These are phyloP conservation scores for Annulohypoxylon maeteangense DNA, from an alignment of 495 filamentous ascomycete genomes.

Conservation along the genomic window DNA sequence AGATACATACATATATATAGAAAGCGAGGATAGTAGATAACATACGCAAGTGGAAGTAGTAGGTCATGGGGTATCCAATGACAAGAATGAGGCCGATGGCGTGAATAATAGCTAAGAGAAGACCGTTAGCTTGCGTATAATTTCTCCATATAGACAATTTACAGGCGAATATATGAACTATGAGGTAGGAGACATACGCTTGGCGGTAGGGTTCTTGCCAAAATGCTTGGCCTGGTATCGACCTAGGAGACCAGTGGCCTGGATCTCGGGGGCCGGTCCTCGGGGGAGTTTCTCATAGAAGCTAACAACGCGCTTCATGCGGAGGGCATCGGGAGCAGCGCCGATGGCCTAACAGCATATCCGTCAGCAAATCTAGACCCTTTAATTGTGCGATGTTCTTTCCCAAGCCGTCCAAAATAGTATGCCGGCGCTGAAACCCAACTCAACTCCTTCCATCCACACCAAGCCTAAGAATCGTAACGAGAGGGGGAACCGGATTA, in stretches of 20 bases:
- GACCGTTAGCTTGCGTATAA: slow-evolving; percentile 38
- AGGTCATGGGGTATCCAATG: slow-evolving; percentile 93
- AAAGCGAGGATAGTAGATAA: slow-evolving; percentile 23
- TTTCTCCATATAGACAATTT: background rate
- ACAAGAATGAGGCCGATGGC: slow-evolving; percentile 77
- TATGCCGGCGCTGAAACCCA: slow-evolving; percentile 3
- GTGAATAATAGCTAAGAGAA: slow-evolving; percentile 79
- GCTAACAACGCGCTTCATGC: slow-evolving; percentile 94
- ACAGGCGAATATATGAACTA: background rate
- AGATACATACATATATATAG: background rate
- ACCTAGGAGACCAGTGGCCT: slow-evolving; percentile 80
- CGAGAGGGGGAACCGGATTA: slow-evolving; percentile 3
- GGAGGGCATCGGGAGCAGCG: slow-evolving; percentile 89
- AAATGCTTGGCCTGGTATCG: slow-evolving; percentile 96
- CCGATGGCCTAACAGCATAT: slow-evolving; percentile 76
- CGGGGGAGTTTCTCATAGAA: slow-evolving; percentile 98
- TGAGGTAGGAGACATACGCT: slow-evolving; percentile 76
- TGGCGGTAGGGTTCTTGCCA: slow-evolving; percentile 85
- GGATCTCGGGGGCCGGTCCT: slow-evolving; percentile 81
- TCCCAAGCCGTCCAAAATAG: background rate
- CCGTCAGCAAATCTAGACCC: slow-evolving; percentile 47
- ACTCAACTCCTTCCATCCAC: background rate
- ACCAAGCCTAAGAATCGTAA: slow-evolving; percentile 13
- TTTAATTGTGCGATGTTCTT: background rate
- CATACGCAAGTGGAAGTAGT: slow-evolving; percentile 99